Percentiles rank a stretch among this genome's conserved stretches.
Conservation (phyloP, 2,329 filamentous ascomycete genomes). For the Fusarium tupiense region DNA sequence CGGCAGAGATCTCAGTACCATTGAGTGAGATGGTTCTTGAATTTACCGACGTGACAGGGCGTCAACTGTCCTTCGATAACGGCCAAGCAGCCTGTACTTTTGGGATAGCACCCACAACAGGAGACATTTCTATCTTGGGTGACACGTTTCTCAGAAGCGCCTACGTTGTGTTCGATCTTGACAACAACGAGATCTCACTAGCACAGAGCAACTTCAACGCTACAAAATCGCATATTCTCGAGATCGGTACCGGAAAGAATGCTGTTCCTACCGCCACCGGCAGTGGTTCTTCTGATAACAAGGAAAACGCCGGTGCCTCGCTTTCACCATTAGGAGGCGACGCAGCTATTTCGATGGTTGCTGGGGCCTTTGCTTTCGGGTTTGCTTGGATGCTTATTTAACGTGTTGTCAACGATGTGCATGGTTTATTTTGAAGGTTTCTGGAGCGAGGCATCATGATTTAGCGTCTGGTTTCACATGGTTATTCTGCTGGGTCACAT, state of each 20-base stretch:
- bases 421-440: background rate
- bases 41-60: slow-evolving; percentile 57
- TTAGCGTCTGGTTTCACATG: background rate
- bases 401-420: background rate
- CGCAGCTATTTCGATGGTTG: slow-evolving; percentile 1
- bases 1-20: slow-evolving; percentile 61
- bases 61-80: slow-evolving; percentile 61
- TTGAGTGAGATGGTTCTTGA: slow-evolving; percentile 70
- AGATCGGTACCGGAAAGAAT: slow-evolving; percentile 62
- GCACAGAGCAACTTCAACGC: slow-evolving; percentile 73
- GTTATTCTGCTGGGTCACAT: too few relatives aligned
- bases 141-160: slow-evolving; percentile 80
- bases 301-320: slow-evolving; percentile 15
- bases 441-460: background rate
- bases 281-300: slow-evolving; percentile 46
- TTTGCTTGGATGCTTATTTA: slow-evolving; percentile 34
- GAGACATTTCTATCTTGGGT: slow-evolving; percentile 70
- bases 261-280: slow-evolving; percentile 64
- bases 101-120: slow-evolving; percentile 69
- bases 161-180: slow-evolving; percentile 79
- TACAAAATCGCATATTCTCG: slow-evolving; percentile 56
- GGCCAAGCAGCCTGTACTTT: slow-evolving; percentile 70
- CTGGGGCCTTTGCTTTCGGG: slow-evolving; percentile 19
- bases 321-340: slow-evolving; percentile 3
- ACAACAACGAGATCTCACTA: slow-evolving; percentile 75